Evolutionary conservation across 2,329 filamentous ascomycete species (phyloP).

Genomic region (Verruconis gallopava): DNA sequence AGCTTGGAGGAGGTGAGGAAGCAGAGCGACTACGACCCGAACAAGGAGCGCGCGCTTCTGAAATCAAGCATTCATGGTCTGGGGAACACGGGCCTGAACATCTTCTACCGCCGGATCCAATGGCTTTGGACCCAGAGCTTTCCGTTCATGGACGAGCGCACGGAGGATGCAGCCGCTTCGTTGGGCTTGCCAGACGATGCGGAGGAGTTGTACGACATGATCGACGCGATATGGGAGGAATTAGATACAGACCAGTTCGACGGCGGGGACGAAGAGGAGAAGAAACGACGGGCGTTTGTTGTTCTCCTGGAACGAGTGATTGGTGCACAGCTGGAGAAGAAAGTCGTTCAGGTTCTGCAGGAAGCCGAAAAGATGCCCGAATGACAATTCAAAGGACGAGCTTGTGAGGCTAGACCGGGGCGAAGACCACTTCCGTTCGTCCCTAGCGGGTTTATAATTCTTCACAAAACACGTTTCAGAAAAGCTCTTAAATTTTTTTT

Average conservation of each 20-base stretch:
- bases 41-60: slow-evolving; percentile 19
- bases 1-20: slow-evolving; percentile 20
- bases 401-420: too few species aligned
- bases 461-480: too few species aligned
- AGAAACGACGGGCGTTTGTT: slow-evolving; percentile 28
- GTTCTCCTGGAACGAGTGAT: slow-evolving; percentile 9
- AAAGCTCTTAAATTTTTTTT: too few species aligned
- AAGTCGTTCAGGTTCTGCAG: not conserved
- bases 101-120: slow-evolving; percentile 30
- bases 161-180: slow-evolving; percentile 21
- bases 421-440: too few species aligned
- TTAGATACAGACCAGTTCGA: slow-evolving; percentile 3
- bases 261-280: slow-evolving; percentile 21
- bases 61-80: slow-evolving; percentile 28
- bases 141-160: slow-evolving; percentile 28
- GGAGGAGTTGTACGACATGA: slow-evolving; percentile 20
- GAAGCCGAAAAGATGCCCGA: not conserved
- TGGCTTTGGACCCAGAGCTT: slow-evolving; percentile 26
- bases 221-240: slow-evolving; percentile 23
- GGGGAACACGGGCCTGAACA: slow-evolving; percentile 28
- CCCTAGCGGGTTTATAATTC: too few species aligned
- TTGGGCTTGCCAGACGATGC: slow-evolving; percentile 25
- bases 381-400: too few species aligned
- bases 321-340: not conserved
- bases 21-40: slow-evolving; percentile 19